phyloP scores from a whole-genome alignment of 2,329 filamentous ascomycete genomes.

The Colletotrichum aenigma region DNA sequence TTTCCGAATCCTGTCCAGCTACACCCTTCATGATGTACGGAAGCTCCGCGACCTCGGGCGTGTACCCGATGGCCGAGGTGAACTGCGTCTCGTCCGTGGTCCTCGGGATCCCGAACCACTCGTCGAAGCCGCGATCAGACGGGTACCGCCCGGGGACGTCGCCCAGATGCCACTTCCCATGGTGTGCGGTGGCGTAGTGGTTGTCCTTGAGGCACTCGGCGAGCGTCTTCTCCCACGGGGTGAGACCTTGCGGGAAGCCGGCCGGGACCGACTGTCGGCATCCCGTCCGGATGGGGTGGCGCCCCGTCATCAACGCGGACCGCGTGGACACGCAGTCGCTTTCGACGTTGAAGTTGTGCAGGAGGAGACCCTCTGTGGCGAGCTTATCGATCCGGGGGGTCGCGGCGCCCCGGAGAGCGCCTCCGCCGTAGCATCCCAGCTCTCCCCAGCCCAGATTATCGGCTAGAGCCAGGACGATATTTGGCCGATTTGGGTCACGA shows the following conservation, averaged over 20 bases:
- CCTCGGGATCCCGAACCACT: conserved; percentile 40
- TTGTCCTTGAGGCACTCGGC: conserved; percentile 31
- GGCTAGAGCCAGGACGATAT: conserved; percentile 36
- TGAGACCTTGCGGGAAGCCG: conserved; percentile 36
- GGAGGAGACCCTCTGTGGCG: conserved; percentile 32
- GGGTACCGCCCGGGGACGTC: conserved; percentile 38
- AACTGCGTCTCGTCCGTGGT: conserved; percentile 41
- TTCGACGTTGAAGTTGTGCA: conserved; percentile 42
- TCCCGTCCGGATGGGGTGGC: conserved; percentile 37
- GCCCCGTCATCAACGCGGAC: conserved; percentile 37
- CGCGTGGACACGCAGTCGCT: conserved; percentile 39
- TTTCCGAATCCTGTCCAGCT: conserved; percentile 28
- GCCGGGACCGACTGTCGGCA: conserved; percentile 36
- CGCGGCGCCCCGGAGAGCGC: conserved; percentile 33
- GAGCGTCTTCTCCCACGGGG: conserved; percentile 34
- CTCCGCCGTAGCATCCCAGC: conserved; percentile 37
- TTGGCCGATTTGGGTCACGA: conserved; percentile 26
- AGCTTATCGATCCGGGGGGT: conserved; percentile 37
- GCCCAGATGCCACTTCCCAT: conserved; percentile 40
- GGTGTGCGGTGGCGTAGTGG: conserved; percentile 33
- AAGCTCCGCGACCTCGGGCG: conserved; percentile 34
- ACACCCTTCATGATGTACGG: conserved; percentile 37
- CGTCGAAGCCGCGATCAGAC: conserved; percentile 37
- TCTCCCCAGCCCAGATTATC: conserved; percentile 42
- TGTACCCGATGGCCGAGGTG: conserved; percentile 33